phyloP scores from a whole-genome alignment of 176 grass and related monocot species.

The Phragmites australis region DNA sequence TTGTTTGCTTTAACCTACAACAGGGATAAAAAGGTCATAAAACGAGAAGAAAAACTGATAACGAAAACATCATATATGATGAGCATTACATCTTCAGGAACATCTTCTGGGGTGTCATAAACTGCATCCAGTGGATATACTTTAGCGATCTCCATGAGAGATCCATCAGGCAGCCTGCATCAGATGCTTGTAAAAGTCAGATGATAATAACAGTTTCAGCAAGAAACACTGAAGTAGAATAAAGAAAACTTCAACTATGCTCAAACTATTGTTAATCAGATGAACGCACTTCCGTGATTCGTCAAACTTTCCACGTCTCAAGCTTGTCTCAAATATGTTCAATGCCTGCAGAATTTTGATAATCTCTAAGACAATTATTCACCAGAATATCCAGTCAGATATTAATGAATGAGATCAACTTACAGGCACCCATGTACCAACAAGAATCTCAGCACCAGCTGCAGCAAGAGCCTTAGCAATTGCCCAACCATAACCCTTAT shows the following conservation, averaged over 20 bases:
- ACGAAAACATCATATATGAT: not conserved
- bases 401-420: constrained; percentile 35
- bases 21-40: not conserved
- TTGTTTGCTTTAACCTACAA: constrained; percentile 83
- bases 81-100: constrained; percentile 84
- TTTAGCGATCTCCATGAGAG: constrained; percentile 92
- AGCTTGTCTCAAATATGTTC: constrained; percentile 50
- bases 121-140: constrained; percentile 95
- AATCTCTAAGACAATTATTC: not conserved
- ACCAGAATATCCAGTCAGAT: not conserved
- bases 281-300: constrained; percentile 35
- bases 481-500: constrained; percentile 99
- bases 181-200: constrained; percentile 12
- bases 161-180: constrained; percentile 67
- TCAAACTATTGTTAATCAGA: not conserved
- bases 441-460: constrained; percentile 91
- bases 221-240: constrained; percentile 17
- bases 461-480: constrained; percentile 96
- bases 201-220: not conserved
- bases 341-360: constrained; percentile 28
- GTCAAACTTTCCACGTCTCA: constrained; percentile 50
- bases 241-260: not conserved
- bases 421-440: constrained; percentile 99
- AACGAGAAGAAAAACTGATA: not conserved
- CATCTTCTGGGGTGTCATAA: constrained; percentile 83